Conservation (phyloP, 352 stramenopile genomes). For the Pythium aphanidermatum region DNA sequence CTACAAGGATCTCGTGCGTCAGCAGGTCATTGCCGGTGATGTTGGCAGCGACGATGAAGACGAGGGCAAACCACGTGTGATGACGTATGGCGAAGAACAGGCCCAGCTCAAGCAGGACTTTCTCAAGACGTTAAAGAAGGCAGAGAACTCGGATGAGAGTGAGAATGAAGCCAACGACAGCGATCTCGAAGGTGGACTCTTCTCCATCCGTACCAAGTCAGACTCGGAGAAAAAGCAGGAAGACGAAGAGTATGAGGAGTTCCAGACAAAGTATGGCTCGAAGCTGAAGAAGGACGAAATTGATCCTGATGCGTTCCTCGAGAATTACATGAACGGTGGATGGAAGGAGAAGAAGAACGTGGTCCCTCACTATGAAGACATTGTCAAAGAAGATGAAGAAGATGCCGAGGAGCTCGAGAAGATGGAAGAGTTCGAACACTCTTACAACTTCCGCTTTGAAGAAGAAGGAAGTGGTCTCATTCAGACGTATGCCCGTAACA, state of each 20-base stretch:
- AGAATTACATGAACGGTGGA: conserved; percentile 71
- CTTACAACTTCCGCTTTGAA: conserved; percentile 99
- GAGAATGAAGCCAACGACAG: conserved; percentile 38
- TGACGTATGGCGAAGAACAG: conserved; percentile 69
- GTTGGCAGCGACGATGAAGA: conserved; percentile 69
- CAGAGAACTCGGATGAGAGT: conserved; percentile 22
- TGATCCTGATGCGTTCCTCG: conserved; percentile 70
- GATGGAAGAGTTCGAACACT: conserved; percentile 96
- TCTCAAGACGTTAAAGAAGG: conserved; percentile 36
- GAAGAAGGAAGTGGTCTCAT: conserved; percentile 89
- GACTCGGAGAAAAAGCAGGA: conserved; percentile 50
- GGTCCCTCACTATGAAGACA: conserved; percentile 75
- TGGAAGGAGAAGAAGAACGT: conserved; percentile 76
- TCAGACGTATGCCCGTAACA: conserved; percentile 71
- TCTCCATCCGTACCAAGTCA: conserved; percentile 64
- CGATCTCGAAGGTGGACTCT: conserved; percentile 63
- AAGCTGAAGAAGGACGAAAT: conserved; percentile 56
- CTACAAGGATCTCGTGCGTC: conserved; percentile 95
- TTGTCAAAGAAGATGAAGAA: conserved; percentile 85
- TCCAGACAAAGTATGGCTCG: conserved; percentile 58
- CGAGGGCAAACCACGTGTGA: conserved; percentile 35
- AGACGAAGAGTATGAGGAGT: conserved; percentile 58
- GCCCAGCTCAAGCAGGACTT: conserved; percentile 65
- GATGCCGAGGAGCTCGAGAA: conserved; percentile 91
- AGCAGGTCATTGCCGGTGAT: conserved; percentile 90